A percentile compares a stretch with the other conserved stretches of the same genome.
Evolutionary conservation across 2,329 filamentous ascomycete genomes (phyloP).

Genomic region (Botrytis paeoniae): DNA sequence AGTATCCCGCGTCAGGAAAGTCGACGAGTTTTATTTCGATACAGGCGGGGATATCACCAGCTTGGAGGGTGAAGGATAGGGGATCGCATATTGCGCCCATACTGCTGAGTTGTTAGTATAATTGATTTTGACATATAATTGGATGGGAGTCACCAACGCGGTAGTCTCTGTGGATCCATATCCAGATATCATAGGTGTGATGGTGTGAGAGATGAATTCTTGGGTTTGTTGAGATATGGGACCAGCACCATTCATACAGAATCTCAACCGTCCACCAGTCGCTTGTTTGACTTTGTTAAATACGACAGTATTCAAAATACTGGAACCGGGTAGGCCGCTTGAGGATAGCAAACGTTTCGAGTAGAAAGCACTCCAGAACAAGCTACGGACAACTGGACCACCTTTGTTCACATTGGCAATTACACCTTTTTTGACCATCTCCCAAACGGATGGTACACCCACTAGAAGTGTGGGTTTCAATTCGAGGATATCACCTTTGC

Average conservation of each 20-base stretch:
- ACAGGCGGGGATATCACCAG: conserved; percentile 71
- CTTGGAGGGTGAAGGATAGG: conserved; percentile 70
- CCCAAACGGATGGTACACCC: conserved; percentile 95
- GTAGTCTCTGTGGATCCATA: conserved; percentile 93
- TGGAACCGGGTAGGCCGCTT: conserved; percentile 60
- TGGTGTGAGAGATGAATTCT: conserved; percentile 82
- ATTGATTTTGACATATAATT: no score
- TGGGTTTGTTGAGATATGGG: conserved; percentile 83
- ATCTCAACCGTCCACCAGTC: conserved; percentile 80
- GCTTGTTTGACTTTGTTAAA: conserved; percentile 88
- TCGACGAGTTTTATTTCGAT: conserved; percentile 90
- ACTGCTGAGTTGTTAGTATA: conserved; percentile 55
- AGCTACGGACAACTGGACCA: conserved; percentile 61
- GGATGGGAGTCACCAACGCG: conserved; percentile 42
- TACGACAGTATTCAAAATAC: conserved; percentile 72
- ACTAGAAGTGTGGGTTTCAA: conserved; percentile 86
- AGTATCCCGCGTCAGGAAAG: conserved; percentile 79
- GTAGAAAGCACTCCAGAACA: conserved; percentile 68
- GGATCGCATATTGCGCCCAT: conserved; percentile 78
- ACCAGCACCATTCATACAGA: conserved; percentile 90
- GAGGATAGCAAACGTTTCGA: conserved; percentile 45
- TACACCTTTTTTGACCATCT: conserved; percentile 95
- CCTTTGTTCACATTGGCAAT: conserved; percentile 63
- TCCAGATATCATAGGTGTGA: conserved; percentile 88
- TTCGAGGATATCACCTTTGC: conserved; percentile 89